Conservation (phyloP, 176 grass and related monocot species). For the Hyparrhenia diplandra region DNA sequence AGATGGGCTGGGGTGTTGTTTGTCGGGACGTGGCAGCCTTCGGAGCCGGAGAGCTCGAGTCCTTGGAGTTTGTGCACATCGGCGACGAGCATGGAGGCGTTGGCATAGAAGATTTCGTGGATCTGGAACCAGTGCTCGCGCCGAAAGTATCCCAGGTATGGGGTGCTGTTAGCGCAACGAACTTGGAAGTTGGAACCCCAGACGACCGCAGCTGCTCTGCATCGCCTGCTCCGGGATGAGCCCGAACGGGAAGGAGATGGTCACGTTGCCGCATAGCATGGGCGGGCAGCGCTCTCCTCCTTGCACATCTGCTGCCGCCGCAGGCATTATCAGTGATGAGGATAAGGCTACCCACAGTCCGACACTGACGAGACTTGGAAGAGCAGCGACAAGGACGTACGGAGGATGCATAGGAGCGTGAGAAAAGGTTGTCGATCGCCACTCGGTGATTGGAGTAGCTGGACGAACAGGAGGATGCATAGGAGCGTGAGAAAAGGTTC, state of each 20-base stretch:
- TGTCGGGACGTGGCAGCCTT: background rate
- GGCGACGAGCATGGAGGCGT: slow-evolving; percentile 11
- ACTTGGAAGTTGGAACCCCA: background rate
- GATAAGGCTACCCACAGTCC: too few relatives aligned
- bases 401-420: too few relatives aligned
- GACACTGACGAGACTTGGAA: background rate
- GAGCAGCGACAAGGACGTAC: background rate
- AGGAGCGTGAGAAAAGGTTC: too few relatives aligned
- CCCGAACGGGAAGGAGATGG: background rate
- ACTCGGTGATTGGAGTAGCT: too few relatives aligned
- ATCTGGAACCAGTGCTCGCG: background rate
- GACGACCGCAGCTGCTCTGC: background rate
- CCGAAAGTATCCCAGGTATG: background rate
- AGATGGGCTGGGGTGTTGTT: background rate
- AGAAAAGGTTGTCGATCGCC: too few relatives aligned
- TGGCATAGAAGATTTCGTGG: slow-evolving; percentile 14
- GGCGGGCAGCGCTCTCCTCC: background rate
- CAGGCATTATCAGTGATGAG: background rate
- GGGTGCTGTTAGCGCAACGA: background rate
- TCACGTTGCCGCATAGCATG: background rate
- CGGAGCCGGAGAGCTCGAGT: background rate
- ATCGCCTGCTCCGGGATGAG: background rate
- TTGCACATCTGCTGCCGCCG: background rate
- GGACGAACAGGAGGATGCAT: too few relatives aligned
- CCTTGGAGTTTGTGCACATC: background rate